phyloP scores from a whole-genome alignment of 1,139 yeast species.

The Hyphopichia fennica region DNA sequence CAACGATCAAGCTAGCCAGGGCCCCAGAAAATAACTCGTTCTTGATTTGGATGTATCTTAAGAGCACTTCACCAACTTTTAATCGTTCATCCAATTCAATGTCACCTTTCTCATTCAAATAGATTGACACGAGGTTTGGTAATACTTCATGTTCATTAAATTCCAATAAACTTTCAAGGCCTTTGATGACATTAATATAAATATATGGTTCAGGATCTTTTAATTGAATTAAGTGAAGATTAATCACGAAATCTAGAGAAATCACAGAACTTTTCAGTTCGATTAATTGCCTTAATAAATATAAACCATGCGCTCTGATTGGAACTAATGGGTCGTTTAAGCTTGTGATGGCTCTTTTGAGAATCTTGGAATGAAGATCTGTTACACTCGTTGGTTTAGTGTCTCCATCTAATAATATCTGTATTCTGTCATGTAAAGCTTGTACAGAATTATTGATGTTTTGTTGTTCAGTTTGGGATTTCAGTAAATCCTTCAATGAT shows the following conservation, averaged over 20 bases:
- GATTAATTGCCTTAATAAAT: slow-evolving; percentile 60
- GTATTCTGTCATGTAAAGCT: slow-evolving; percentile 34
- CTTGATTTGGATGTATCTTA: slow-evolving; percentile 53
- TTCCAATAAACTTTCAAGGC: slow-evolving; percentile 60
- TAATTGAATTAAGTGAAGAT: slow-evolving; percentile 63
- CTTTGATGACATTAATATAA: slow-evolving; percentile 80
- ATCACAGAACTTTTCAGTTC: slow-evolving; percentile 51
- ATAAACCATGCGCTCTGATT: slow-evolving; percentile 82
- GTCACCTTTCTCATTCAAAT: slow-evolving; percentile 29
- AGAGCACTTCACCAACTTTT: slow-evolving; percentile 77
- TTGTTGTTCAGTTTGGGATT: neutral
- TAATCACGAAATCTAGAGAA: slow-evolving; percentile 53
- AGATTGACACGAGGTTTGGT: slow-evolving; percentile 39
- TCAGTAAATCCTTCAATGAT: slow-evolving; percentile 17
- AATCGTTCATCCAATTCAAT: slow-evolving; percentile 62
- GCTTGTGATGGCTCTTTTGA: slow-evolving; percentile 60
- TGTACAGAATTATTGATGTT: slow-evolving; percentile 15
- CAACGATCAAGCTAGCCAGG: slow-evolving; percentile 24
- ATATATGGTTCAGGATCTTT: slow-evolving; percentile 84
- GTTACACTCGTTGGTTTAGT: slow-evolving; percentile 10
- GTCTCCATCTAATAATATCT: slow-evolving; percentile 26
- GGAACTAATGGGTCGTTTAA: slow-evolving; percentile 82
- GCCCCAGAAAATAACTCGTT: slow-evolving; percentile 50
- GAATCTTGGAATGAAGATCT: slow-evolving; percentile 18
- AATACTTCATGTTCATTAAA: slow-evolving; percentile 41